Evolutionary conservation across 805 yeast genomes (phyloP).

Genomic region (Wickerhamiella parazyma): DNA sequence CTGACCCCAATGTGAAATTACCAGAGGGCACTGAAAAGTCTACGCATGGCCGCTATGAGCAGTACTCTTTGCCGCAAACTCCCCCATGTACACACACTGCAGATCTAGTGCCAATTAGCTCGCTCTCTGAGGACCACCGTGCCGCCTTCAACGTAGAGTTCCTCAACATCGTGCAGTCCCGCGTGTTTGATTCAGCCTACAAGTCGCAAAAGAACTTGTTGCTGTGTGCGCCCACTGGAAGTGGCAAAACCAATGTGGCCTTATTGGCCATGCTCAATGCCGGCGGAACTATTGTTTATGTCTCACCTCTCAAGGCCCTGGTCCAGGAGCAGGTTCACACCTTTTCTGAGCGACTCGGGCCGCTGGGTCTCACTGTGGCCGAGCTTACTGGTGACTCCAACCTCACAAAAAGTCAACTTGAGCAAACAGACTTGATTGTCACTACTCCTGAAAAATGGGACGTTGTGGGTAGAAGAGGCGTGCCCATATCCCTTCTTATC

Average conservation of each 20-base stretch:
- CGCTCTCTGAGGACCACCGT: conserved; percentile 73
- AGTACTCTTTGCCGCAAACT: conserved; percentile 76
- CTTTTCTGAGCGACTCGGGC: conserved; percentile 52
- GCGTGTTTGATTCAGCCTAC: conserved; percentile 69
- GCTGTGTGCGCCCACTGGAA: conserved; percentile 97
- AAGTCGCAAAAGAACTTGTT: conserved; percentile 54
- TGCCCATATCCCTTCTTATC: conserved; percentile 56
- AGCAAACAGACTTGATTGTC: conserved; percentile 67
- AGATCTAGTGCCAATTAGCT: conserved; percentile 39
- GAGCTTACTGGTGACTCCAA: conserved; percentile 88
- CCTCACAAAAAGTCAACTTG: conserved; percentile 59
- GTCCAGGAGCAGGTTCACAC: conserved; percentile 92
- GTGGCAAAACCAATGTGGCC: conserved; percentile 96
- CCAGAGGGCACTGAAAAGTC: conserved; percentile 79
- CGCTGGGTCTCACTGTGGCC: conserved; percentile 56
- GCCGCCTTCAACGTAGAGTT: conserved; percentile 60
- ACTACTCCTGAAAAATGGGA: conserved; percentile 99
- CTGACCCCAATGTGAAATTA: conserved; percentile 51
- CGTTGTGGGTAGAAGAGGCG: conserved; percentile 72
- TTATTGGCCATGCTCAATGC: conserved; percentile 65
- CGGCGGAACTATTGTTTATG: conserved; percentile 65
- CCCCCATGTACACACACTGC: neutral
- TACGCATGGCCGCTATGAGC: conserved; percentile 63
- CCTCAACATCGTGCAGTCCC: conserved; percentile 73
- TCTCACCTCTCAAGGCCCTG: conserved; percentile 87